Evolutionary conservation across 768 basidiomycete genomes (phyloP).

Genomic region (Leccinum broughii): DNA sequence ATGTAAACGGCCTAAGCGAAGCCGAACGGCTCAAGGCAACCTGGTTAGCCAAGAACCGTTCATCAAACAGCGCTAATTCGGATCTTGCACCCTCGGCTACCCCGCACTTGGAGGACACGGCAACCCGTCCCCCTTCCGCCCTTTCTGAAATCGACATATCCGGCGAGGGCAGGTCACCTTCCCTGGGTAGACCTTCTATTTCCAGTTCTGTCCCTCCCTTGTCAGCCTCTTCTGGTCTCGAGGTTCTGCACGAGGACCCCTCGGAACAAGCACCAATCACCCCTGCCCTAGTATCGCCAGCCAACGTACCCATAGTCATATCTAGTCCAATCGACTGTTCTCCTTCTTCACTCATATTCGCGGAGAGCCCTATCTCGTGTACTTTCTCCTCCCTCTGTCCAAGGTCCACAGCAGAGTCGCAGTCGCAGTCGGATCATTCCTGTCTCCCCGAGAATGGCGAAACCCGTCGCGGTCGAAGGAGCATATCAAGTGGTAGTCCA

Average conservation of each 20-base stretch:
- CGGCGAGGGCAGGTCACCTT: conserved; percentile 7
- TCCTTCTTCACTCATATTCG: conserved; percentile 5
- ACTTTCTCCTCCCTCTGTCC: conserved; percentile 25
- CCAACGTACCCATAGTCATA: conserved; percentile 20
- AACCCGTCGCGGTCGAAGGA: conserved; percentile 20
- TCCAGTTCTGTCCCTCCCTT: conserved; percentile 26
- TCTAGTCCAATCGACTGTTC: conserved; percentile 14
- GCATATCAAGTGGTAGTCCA: conserved; percentile 18
- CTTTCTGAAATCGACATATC: conserved; percentile 8
- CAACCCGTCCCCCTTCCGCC: not conserved
- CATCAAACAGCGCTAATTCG: conserved; percentile 28
- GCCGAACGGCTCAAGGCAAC: conserved; percentile 54
- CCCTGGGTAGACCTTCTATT: conserved; percentile 22
- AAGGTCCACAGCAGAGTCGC: conserved; percentile 14
- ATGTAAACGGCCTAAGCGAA: conserved; percentile 36
- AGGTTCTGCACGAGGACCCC: conserved; percentile 34
- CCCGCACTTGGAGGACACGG: not conserved
- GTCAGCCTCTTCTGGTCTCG: conserved; percentile 27
- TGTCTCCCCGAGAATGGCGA: conserved; percentile 18
- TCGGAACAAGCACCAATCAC: conserved; percentile 20
- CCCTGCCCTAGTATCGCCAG: conserved; percentile 4
- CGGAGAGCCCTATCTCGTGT: conserved; percentile 29
- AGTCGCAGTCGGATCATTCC: conserved; percentile 14
- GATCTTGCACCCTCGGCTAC: conserved; percentile 6
- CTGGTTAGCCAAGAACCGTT: conserved; percentile 48